These are phyloP conservation scores for Rutidosis leptorrhynchoides DNA, from an alignment of 129 eudicot genomes.

Conservation along the genomic window DNA sequence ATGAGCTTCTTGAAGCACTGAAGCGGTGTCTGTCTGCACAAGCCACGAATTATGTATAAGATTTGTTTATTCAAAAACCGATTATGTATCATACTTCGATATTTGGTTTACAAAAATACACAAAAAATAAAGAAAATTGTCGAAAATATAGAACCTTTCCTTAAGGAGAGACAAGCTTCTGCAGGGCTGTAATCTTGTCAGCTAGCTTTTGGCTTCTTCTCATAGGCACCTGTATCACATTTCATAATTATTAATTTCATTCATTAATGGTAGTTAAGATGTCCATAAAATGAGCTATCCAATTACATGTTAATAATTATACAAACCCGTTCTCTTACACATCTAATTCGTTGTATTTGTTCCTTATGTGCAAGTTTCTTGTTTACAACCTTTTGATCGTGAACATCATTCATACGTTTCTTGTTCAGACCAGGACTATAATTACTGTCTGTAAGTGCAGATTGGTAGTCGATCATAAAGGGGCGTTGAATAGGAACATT, in stretches of 20 bases:
- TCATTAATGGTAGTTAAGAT: background rate
- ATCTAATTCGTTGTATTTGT: slow-evolving; percentile 21
- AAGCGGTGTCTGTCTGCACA: slow-evolving; percentile 77
- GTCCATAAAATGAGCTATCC: background rate
- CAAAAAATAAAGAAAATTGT: background rate
- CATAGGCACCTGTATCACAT: slow-evolving; percentile 36
- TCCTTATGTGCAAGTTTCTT: slow-evolving; percentile 31
- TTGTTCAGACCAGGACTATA: slow-evolving; percentile 10
- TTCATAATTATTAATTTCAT: slow-evolving; percentile 6
- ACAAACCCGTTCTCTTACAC: slow-evolving; percentile 32
- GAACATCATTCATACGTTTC: slow-evolving; percentile 28
- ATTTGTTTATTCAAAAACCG: background rate
- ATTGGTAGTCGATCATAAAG: slow-evolving; percentile 26
- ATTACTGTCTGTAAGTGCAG: slow-evolving; percentile 18
- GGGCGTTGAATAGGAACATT: slow-evolving; percentile 28
- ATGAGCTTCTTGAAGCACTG: slow-evolving; percentile 72
- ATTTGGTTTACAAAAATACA: background rate
- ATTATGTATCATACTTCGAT: slow-evolving; percentile 4
- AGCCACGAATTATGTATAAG: background rate
- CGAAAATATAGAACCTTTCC: slow-evolving; percentile 44
- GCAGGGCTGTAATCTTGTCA: slow-evolving; percentile 67
- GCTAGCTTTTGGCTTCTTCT: slow-evolving; percentile 68
- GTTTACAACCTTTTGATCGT: slow-evolving; percentile 19
- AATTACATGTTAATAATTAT: background rate
- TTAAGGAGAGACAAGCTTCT: slow-evolving; percentile 72